phyloP scores from a whole-genome alignment of 805 yeast species.

The Suhomyces prunicola region DNA sequence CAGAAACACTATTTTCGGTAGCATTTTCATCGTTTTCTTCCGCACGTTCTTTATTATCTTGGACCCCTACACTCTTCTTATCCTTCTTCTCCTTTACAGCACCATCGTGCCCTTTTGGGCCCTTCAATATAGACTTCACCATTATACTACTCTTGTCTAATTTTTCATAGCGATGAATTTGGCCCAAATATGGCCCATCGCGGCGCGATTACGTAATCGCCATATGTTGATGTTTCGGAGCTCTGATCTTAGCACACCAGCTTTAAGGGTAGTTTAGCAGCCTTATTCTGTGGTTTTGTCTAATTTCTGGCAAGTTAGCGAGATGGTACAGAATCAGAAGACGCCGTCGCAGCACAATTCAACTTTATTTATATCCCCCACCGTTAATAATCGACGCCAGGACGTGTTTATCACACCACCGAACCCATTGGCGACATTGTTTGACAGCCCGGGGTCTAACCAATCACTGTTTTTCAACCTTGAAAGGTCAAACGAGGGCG shows the following conservation, averaged over 20 bases:
- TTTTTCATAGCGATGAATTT: not conserved
- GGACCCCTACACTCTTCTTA: not conserved
- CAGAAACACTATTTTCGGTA: not conserved
- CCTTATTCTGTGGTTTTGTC: not conserved
- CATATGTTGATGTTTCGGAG: not conserved
- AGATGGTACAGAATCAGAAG: conserved; percentile 18
- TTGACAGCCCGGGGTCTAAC: conserved; percentile 43
- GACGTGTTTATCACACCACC: conserved; percentile 48
- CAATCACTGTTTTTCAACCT: conserved; percentile 38
- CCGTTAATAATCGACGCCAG: conserved; percentile 42
- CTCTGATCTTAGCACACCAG: not conserved
- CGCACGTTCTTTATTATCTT: not conserved
- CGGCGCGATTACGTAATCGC: not conserved
- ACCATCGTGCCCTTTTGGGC: not conserved
- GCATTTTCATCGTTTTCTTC: not conserved
- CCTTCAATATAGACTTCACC: not conserved
- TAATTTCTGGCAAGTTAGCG: not conserved
- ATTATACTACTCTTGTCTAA: not conserved
- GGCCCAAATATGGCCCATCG: not conserved
- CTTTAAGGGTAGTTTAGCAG: not conserved
- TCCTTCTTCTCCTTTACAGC: not conserved
- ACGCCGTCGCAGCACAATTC: conserved; percentile 63
- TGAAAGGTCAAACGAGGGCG: conserved; percentile 13
- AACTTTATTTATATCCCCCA: conserved; percentile 70
- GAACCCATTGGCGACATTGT: conserved; percentile 40